A percentile compares a stretch with the other conserved stretches of the same genome.
These are phyloP conservation scores for Trichosanthes truncata DNA, from an alignment of 306 rosid species.

Conservation along the genomic window DNA sequence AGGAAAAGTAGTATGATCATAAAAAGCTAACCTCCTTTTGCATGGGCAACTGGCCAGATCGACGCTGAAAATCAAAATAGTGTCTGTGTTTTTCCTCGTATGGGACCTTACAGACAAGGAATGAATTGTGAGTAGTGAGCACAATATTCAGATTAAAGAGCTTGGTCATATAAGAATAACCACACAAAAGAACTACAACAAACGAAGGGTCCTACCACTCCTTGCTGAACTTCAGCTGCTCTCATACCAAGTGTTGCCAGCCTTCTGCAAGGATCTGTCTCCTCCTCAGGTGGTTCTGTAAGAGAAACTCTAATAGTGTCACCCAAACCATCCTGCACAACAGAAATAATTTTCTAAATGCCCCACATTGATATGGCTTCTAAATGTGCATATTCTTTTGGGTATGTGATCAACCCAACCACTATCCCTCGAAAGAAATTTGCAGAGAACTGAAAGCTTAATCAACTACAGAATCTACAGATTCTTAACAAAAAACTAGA, in stretches of 20 bases:
- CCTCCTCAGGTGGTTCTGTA: slow-evolving; percentile 96
- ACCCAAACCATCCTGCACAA: slow-evolving; percentile 86
- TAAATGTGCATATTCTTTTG: neutral
- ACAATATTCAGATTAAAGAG: slow-evolving; percentile 5
- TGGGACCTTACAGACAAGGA: slow-evolving; percentile 54
- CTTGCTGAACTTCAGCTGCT: slow-evolving; percentile 72
- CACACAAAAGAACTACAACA: neutral
- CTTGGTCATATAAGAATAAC: neutral
- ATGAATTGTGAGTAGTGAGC: slow-evolving; percentile 10
- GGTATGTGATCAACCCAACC: neutral
- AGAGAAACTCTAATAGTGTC: slow-evolving; percentile 97
- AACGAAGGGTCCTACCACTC: slow-evolving; percentile 68
- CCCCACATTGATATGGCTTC: neutral
- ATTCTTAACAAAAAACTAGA: neutral
- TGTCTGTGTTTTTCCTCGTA: slow-evolving; percentile 89
- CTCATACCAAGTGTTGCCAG: slow-evolving; percentile 86
- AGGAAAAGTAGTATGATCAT: neutral
- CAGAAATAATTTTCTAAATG: slow-evolving; percentile 1
- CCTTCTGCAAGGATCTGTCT: slow-evolving; percentile 90
- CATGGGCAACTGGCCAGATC: slow-evolving; percentile 83
- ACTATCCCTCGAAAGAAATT: neutral
- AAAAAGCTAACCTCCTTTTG: slow-evolving; percentile 68
- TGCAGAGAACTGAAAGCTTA: neutral
- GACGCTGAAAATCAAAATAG: slow-evolving; percentile 90
- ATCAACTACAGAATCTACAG: neutral